Conservation (phyloP, 2,329 filamentous ascomycete genomes). For the Aspergillus sergii region DNA sequence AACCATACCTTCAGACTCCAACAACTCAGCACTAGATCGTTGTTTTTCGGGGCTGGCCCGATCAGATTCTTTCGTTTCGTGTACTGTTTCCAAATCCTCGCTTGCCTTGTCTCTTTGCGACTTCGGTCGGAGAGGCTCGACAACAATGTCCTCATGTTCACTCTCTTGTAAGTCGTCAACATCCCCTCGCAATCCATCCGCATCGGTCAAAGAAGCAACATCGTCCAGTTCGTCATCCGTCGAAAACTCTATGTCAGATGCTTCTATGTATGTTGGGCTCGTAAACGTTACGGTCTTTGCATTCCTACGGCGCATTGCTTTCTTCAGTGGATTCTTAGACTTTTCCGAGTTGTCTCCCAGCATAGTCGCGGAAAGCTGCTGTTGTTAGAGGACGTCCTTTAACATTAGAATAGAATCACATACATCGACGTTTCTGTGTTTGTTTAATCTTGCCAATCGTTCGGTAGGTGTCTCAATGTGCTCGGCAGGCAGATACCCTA, state of each 20-base stretch:
- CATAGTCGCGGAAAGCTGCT: conserved; percentile 69
- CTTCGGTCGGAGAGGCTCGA: conserved; percentile 50
- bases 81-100: conserved; percentile 26
- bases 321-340: conserved; percentile 78
- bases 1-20: conserved; percentile 50
- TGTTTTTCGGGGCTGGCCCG: conserved; percentile 39
- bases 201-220: conserved; percentile 48
- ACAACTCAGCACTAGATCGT: conserved; percentile 68
- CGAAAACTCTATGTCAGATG: conserved; percentile 84
- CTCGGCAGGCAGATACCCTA: conserved; percentile 93
- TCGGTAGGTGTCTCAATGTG: conserved; percentile 98
- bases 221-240: conserved; percentile 70
- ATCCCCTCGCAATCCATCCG: conserved; percentile 48
- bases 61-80: conserved; percentile 30
- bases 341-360: conserved; percentile 75
- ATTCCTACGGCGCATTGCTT: conserved; percentile 78
- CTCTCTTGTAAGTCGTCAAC: conserved; percentile 34
- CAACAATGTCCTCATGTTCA: conserved; percentile 42
- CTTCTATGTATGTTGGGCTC: conserved; percentile 83
- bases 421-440: conserved; percentile 97
- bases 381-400: conserved; percentile 20
- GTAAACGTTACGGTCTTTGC: conserved; percentile 86
- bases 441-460: conserved; percentile 88
- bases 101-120: conserved; percentile 38
- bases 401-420: conserved; percentile 37